phyloP scores from a whole-genome alignment of 768 basidiomycete species.

The Agaricus sinodeliciosus region DNA sequence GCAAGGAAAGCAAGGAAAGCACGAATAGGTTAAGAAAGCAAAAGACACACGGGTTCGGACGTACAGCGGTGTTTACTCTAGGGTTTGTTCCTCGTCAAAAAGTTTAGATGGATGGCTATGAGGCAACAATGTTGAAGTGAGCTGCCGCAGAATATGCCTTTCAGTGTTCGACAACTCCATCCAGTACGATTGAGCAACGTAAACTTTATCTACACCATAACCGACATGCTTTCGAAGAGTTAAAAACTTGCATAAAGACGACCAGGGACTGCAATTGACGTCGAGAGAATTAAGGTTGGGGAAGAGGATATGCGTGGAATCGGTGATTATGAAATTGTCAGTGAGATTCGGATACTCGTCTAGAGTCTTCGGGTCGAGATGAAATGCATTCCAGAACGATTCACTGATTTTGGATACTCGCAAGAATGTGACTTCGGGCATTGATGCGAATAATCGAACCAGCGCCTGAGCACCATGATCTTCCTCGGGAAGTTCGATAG shows the following conservation, averaged over 20 bases:
- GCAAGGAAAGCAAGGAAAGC: slow-evolving; percentile 7
- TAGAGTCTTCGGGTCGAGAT: slow-evolving; percentile 22
- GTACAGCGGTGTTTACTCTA: neutral
- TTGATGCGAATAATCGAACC: slow-evolving; percentile 48
- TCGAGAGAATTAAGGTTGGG: slow-evolving; percentile 7
- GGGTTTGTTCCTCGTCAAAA: slow-evolving; percentile 5
- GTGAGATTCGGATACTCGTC: neutral
- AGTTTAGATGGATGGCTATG: slow-evolving; percentile 10
- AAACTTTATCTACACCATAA: slow-evolving; percentile 8
- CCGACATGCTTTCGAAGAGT: slow-evolving; percentile 5
- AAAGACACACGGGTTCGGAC: too few species aligned
- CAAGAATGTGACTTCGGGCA: slow-evolving; percentile 48
- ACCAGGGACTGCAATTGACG: slow-evolving; percentile 5
- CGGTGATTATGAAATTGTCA: neutral
- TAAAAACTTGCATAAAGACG: slow-evolving; percentile 4
- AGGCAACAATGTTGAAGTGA: slow-evolving; percentile 2
- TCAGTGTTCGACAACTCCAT: neutral
- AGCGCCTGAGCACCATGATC: slow-evolving; percentile 23
- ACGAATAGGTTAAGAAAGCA: neutral
- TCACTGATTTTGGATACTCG: slow-evolving; percentile 39
- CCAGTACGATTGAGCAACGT: slow-evolving; percentile 7
- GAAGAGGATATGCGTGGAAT: slow-evolving; percentile 8
- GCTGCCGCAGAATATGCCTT: slow-evolving; percentile 5
- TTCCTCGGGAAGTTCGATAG: slow-evolving; percentile 27
- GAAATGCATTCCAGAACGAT: slow-evolving; percentile 42